Evolutionary conservation across 2,329 filamentous ascomycete genomes (phyloP), one percentile per base, ranked within the genome.

Genomic region (Fonsecaea multimorphosa): DNA sequence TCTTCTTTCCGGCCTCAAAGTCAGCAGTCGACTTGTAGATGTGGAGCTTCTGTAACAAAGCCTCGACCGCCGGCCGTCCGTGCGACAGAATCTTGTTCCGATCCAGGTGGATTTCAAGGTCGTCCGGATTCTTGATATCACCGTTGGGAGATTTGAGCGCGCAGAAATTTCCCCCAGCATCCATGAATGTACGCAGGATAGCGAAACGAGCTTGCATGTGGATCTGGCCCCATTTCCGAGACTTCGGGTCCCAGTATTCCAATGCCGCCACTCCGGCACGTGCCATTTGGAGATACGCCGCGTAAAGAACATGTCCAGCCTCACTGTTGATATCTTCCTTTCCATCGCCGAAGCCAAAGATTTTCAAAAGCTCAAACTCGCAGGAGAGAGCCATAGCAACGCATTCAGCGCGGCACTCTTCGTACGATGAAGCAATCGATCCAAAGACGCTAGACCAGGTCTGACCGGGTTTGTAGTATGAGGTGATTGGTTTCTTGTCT

Each of bases 361-460:
- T 94, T 76, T 93, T 86, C 22, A 98, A 85, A 57, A 96, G 92
- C 11, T 87, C 85, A 75, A 96, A 97, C 74, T 97, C 93, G 78
- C 93, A 96, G 74, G 89, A 87, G 3, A 98, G 83, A 49, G 88
- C 89, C 93, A 97, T 97, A 58, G 93, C 94, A 11, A 97, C 93
- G 73, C 93, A 91, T 77, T 98, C 94, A 3, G 94, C 94, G 62
- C 94, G 89, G 77, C 94, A 98, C 78, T 98, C 94, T 79, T 98
- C 94, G 74, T 97, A 97, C 16, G 89, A 91, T 2, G 90, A 92
- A 40, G 93, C 92, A 69, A 96, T 87, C 67, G 91, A 87, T 29
- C 93, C 93, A 74, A 98, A 98, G 0, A 97, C 92, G 4, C 89
- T 92, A 63, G 92, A 91, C 93, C 93, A 98, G 0, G 94, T 98